Base-by-base conservation (phyloP, 306 rosid genomes). In the Psophocarpus tetragonolobus region DNA sequence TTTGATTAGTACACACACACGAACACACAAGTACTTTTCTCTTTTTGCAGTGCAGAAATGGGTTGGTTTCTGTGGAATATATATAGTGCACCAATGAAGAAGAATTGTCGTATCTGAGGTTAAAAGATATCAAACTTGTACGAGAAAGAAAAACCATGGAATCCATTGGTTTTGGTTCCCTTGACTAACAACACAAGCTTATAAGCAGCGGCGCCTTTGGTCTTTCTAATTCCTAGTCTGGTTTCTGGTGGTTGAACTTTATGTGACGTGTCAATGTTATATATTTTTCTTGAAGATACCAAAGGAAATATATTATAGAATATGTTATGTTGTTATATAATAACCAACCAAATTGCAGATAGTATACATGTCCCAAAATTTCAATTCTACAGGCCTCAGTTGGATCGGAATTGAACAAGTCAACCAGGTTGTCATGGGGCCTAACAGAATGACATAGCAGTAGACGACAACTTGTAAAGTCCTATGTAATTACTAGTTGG, bases 181-280 rank as follows among this genome's bases (percentile, higher is more conserved):
- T 8, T 36, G 9, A 77, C 45, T 66, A 4, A 36, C 23, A 51
- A 65, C 10, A 24, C 21, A 76, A 63, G 21, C 17, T 29, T 64
- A 47, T 73, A 47, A 77, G 23, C 56, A 9, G 74, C 41, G 81
- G 74, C 68, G 81, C 81, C 74, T 66, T 44, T 29, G 70, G 18
- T 42, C 33, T 77, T 76, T 51, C 41, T 62, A 32, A 62, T 32
- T 32, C 33, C 68, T 17, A 35, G 23, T 53, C 75, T 67, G 75
- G 68, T 76, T 76, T 76, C 42, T 26, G 42, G 58, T 35, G 12
- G 6, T 76, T 61, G 61, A 74, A n/a, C 35, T 58, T 45, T 23
- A 20, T 44, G 45, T 20, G 17, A 35, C 15, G 20, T 20, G 27
- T 48, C n/a, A n/a, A n/a, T n/a, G n/a, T n/a, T n/a, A n/a, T n/a